Conservation (phyloP, 179 eudicot species). For the Beta corolliflora region DNA sequence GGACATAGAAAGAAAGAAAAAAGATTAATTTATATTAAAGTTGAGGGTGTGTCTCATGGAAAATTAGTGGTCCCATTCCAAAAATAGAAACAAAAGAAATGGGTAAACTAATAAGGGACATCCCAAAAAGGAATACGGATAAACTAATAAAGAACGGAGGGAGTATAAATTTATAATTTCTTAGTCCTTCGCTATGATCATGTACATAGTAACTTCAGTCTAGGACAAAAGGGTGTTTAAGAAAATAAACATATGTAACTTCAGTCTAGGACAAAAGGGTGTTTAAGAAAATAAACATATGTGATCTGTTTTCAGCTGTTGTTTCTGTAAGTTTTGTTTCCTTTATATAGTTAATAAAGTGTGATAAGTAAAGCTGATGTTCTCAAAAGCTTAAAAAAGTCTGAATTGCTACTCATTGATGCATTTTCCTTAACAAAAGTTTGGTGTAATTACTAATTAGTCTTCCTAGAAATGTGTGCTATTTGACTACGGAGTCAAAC, state of each 20-base stretch:
- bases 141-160: too few relatives aligned
- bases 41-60: too few relatives aligned
- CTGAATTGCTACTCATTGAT: conserved; percentile 20
- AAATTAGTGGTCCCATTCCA: too few relatives aligned
- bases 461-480: conserved; percentile 28
- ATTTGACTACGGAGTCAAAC: conserved; percentile 35
- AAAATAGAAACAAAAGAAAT: too few relatives aligned
- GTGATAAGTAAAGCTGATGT: conserved; percentile 13
- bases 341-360: neutral
- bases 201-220: conserved; percentile 5
- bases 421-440: conserved; percentile 15
- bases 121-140: too few relatives aligned
- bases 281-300: conserved; percentile 4
- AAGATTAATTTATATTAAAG: too few relatives aligned
- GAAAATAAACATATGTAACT: too few relatives aligned
- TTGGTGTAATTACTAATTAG: neutral
- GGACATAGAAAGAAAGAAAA: too few relatives aligned
- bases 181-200: neutral
- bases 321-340: neutral
- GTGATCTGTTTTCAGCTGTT: neutral
- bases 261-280: neutral
- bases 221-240: too few relatives aligned
- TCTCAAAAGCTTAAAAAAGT: conserved; percentile 15
- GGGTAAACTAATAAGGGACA: too few relatives aligned
- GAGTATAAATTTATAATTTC: neutral